Evolutionary conservation across 2,329 filamentous ascomycete genomes (phyloP), one percentile per base, ranked within the genome.

Genomic region (Nemania diffusa): DNA sequence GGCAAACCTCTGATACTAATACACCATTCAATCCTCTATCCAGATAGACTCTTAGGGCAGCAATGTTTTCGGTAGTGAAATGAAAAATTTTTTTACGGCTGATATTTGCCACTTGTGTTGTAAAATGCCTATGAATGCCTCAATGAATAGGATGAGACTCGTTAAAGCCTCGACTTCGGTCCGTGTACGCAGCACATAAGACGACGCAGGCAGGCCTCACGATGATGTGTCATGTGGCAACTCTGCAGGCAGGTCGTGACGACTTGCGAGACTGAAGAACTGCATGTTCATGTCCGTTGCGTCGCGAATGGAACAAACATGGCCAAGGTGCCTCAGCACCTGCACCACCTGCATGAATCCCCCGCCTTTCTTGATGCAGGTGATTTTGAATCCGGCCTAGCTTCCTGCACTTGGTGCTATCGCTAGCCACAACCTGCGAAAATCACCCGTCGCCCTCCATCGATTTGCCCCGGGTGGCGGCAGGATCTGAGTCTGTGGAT

Each of bases 311-410:
- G 63, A 64, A 64, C 57, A 29, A 59, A 48, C 32, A 48, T 44
- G 66, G 66, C 42, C 50, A 56, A 63, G 59, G 20, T 63, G 63
- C 65, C 57, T 65, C 64, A 70, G 62, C 65, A 65, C 71, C 70
- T 73, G 70, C 63, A 64, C 57, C 60, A 62, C 68, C 73, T 71
- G 70, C 73, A 74, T 70, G 64, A 74, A 70, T 71, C 68, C 74
- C 74, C 73, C 74, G 71, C 73, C 74, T 73, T 72, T 70, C 55
- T 69, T 51, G 64, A 72, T 66, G 74, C 74, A 74, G 73, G 74
- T 72, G 69, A 63, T 69, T 69, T 75, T 69, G 68, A 63, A 73
- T 73, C 60, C 67, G 72, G 74, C 59, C 70, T 76, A 76, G 74
- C 71, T 70, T 69, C 62, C 53, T 69, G 65, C 57, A 64, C 67